These are phyloP conservation scores for Cladophialophora immunda DNA, from an alignment of 2,329 filamentous ascomycete species.

Conservation along the genomic window DNA sequence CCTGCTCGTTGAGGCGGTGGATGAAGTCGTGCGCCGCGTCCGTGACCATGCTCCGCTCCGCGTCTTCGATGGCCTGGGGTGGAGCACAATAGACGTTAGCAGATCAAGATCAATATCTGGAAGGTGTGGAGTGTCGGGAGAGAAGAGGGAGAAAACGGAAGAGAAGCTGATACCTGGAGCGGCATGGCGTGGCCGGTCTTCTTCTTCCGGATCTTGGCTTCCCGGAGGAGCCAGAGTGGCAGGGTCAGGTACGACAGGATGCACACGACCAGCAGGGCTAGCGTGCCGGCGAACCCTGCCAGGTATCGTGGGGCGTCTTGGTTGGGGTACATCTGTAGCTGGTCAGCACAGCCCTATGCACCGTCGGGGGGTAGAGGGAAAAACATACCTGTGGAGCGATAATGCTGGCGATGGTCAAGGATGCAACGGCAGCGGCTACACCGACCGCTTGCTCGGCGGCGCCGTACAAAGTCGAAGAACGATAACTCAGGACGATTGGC, in stretches of 20 bases:
- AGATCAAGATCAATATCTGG: no score
- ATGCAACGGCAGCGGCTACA: conserved; percentile 37
- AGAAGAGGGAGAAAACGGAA: background rate
- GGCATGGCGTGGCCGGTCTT: conserved; percentile 33
- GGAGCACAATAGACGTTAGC: no score
- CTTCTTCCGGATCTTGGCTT: conserved; percentile 26
- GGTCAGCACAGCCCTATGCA: background rate
- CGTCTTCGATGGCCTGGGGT: background rate
- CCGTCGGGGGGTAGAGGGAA: background rate
- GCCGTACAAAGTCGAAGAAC: conserved; percentile 36
- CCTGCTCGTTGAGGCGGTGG: conserved; percentile 13
- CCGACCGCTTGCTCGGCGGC: conserved; percentile 40
- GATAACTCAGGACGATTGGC: conserved; percentile 31
- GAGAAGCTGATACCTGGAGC: background rate
- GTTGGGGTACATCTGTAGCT: conserved; percentile 22
- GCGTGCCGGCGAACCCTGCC: conserved; percentile 29
- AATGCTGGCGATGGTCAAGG: conserved; percentile 37
- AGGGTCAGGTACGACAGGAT: conserved; percentile 29
- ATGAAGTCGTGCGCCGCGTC: conserved; percentile 13
- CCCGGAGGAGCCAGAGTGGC: conserved; percentile 29
- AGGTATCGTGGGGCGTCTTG: conserved; percentile 26
- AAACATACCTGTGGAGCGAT: conserved; percentile 30
- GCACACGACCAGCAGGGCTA: conserved; percentile 25
- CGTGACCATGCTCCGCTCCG: conserved; percentile 8
- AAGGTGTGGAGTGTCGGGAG: no score